Conservation (phyloP, 352 stramenopile genomes). For the Thalassiosira pacifica region DNA sequence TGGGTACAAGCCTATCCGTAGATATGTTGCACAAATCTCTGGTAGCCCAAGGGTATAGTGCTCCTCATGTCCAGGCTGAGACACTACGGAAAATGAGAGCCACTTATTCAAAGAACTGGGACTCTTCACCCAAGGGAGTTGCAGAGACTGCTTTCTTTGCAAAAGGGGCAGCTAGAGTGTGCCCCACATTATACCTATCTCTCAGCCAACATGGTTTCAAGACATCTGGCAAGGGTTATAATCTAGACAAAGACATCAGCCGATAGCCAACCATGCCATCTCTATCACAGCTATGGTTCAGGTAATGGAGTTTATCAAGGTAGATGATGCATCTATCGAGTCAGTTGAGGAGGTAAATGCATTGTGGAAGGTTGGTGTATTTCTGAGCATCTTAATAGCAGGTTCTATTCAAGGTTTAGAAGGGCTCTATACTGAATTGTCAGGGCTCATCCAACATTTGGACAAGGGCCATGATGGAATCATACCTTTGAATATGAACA, state of each 20-base stretch:
- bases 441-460: slow-evolving; percentile 6
- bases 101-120: slow-evolving; percentile 30
- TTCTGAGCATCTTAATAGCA: slow-evolving; percentile 10
- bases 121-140: slow-evolving; percentile 28
- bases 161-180: slow-evolving; percentile 1
- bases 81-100: slow-evolving; percentile 25
- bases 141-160: slow-evolving; percentile 23
- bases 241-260: slow-evolving; percentile 51
- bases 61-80: background rate
- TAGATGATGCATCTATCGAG: background rate
- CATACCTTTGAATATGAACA: slow-evolving; percentile 2
- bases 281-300: slow-evolving; percentile 44
- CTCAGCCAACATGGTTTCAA: slow-evolving; percentile 56
- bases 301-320: slow-evolving; percentile 21
- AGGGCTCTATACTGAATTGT: slow-evolving; percentile 39
- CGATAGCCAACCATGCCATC: slow-evolving; percentile 31
- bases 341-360: background rate
- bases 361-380: slow-evolving; percentile 45
- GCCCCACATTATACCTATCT: slow-evolving; percentile 19
- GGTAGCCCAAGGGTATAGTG: background rate
- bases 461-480: background rate
- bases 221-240: slow-evolving; percentile 41
- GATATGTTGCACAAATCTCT: slow-evolving; percentile 51
- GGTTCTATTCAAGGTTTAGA: slow-evolving; percentile 46
- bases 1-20: slow-evolving; percentile 52